Conservation (phyloP, 306 rosid species). For the Casuarina glauca region DNA sequence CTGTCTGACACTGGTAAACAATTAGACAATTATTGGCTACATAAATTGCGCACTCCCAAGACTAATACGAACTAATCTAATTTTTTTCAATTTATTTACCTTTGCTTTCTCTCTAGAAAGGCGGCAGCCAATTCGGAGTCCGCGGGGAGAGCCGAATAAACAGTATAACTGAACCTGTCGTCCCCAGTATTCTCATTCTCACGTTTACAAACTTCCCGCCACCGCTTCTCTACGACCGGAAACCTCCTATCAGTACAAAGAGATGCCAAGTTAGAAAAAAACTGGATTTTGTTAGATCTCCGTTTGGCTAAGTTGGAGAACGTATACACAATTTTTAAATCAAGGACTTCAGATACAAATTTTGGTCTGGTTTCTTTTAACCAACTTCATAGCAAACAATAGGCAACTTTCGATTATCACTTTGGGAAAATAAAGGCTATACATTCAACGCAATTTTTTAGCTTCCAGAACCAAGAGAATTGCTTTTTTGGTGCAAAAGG, state of each 20-base stretch:
- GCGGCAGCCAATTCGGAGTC: slow-evolving; percentile 72
- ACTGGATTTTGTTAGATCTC: background rate
- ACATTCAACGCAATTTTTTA: background rate
- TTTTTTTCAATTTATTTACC: slow-evolving; percentile 37
- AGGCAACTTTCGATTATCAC: background rate
- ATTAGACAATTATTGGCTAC: background rate
- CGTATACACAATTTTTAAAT: background rate
- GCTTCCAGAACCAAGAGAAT: background rate
- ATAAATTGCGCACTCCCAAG: background rate
- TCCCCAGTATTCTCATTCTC: slow-evolving; percentile 26
- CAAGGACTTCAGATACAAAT: background rate
- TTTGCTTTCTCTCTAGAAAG: slow-evolving; percentile 57
- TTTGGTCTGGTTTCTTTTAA: background rate
- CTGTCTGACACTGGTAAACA: background rate
- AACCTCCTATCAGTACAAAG: slow-evolving; percentile 58
- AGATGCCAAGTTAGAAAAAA: background rate
- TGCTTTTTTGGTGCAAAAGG: background rate
- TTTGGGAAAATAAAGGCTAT: background rate
- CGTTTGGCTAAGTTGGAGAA: background rate
- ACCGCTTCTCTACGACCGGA: slow-evolving; percentile 90
- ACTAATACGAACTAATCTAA: background rate
- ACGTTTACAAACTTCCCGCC: slow-evolving; percentile 63
- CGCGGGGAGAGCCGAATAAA: slow-evolving; percentile 45
- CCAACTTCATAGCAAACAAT: background rate
- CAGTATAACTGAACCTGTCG: slow-evolving; percentile 30